Base-by-base conservation (phyloP, 2,329 filamentous ascomycete species). In the Fusarium foetens region DNA sequence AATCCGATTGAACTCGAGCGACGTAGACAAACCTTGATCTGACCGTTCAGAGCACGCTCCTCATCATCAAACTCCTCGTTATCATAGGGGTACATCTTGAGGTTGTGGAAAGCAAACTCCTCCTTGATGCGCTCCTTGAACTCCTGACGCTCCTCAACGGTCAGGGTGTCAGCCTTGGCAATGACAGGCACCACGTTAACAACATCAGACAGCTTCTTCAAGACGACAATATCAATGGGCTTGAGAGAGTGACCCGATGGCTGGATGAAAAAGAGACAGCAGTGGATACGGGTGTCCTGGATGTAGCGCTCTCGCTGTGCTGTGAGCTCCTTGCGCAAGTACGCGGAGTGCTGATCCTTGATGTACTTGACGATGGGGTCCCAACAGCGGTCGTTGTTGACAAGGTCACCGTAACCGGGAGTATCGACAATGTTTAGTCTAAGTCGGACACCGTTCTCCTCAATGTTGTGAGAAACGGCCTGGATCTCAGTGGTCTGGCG, bases 351-450 rank as follows among this genome's bases (percentile, higher is more conserved):
- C 88, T 99, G 96, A 85, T 99, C 96, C 90, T 99, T 99, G 90
- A 99, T 99, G 86, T 99, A 99, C 89, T 99, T 99, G 89, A 99
- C 95, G 83, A 99, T 99, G 73, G 96, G 96, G 82, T 99, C 96
- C 96, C 96, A 99, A 91, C 96, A 99, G 89, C 96, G 93, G 87
- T 99, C 96, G 85, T 99, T 99, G 90, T 99, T 99, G 85, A 99
- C 96, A 81, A 98, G 91, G 80, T 99, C 96, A 81, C 96, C 96
- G 80, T 99, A 99, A 74, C 96, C 96, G 73, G 96, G 96, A 73
- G 96, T 99, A 83, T 99, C 96, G 80, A 99, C 96, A 80, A 99
- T 99, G 90, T 98, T 99, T 80, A 99, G 89, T 79, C 96, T 91
- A 80, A 99, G 91, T 81, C 96, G 95, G 77, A 99, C 96, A 78